phyloP scores from a whole-genome alignment of 2,329 filamentous ascomycete genomes.

The Dactylellina haptotyla region DNA sequence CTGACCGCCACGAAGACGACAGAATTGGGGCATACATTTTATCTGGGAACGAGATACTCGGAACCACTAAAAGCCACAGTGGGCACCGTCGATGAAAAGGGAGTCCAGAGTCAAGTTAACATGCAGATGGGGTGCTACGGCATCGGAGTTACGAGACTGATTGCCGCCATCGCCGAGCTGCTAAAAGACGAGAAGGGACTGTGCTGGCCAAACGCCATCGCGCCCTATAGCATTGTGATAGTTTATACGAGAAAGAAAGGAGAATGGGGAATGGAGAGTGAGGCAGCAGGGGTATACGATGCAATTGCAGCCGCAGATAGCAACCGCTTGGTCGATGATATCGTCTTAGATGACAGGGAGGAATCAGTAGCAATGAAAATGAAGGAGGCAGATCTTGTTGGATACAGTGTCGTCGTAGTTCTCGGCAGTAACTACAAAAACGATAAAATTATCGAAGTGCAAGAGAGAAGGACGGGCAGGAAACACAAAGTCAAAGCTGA shows the following conservation, averaged over 20 bases:
- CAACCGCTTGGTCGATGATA: slow-evolving; percentile 64
- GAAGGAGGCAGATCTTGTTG: slow-evolving; percentile 86
- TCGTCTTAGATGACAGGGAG: slow-evolving; percentile 77
- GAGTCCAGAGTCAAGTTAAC: slow-evolving; percentile 63
- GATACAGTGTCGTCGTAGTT: slow-evolving; percentile 84
- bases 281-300: slow-evolving; percentile 44
- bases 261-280: slow-evolving; percentile 66
- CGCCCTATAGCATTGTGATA: slow-evolving; percentile 81
- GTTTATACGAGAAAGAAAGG: slow-evolving; percentile 67
- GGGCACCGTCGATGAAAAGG: slow-evolving; percentile 58
- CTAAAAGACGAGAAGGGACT: slow-evolving; percentile 77
- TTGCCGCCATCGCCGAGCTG: slow-evolving; percentile 84
- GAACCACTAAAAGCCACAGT: slow-evolving; percentile 75
- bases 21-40: slow-evolving; percentile 94
- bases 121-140: slow-evolving; percentile 97
- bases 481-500: slow-evolving; percentile 70
- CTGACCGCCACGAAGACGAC: slow-evolving; percentile 78
- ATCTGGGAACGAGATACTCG: slow-evolving; percentile 89
- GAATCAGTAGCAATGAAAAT: slow-evolving; percentile 83
- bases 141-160: slow-evolving; percentile 89
- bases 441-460: slow-evolving; percentile 74
- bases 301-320: slow-evolving; percentile 46
- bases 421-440: slow-evolving; percentile 76
- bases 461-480: slow-evolving; percentile 75
- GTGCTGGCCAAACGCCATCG: slow-evolving; percentile 87